Conservation (phyloP, 345 rosid species). For the Aquilaria yunnanensis region DNA sequence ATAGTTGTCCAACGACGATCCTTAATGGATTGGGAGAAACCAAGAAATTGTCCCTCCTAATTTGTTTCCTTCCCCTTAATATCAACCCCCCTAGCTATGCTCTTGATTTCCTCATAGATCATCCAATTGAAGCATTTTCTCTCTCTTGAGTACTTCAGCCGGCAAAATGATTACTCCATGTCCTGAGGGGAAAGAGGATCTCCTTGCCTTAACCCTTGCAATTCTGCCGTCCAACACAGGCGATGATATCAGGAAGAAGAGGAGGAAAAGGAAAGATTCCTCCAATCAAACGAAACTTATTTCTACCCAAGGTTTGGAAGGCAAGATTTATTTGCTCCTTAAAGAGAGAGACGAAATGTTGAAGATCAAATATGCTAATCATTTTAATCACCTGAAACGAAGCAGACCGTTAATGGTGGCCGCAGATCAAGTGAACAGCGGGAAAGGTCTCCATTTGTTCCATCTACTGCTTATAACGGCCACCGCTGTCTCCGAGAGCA, state of each 20-base stretch:
- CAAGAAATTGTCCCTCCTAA: no score
- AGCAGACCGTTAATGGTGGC: not conserved
- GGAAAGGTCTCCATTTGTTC: constrained; percentile 54
- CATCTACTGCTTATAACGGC: constrained; percentile 52
- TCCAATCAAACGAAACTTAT: not conserved
- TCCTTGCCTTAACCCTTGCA: constrained; percentile 43
- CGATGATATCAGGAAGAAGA: constrained; percentile 21
- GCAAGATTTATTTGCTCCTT: constrained; percentile 40
- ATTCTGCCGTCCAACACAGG: constrained; percentile 22
- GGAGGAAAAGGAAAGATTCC: constrained; percentile 17
- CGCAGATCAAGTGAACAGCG: constrained; percentile 16
- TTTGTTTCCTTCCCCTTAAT: no score
- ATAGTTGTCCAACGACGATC: no score
- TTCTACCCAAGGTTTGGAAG: constrained; percentile 25
- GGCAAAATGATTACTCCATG: not conserved
- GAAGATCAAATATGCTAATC: constrained; percentile 22
- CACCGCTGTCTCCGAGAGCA: constrained; percentile 40
- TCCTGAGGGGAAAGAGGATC: constrained; percentile 28
- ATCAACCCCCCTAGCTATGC: no score
- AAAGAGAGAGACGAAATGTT: constrained; percentile 56
- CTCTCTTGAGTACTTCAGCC: no score
- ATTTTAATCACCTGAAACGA: no score
- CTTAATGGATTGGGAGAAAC: no score
- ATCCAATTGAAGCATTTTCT: no score
- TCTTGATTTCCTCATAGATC: no score